Percentiles rank a stretch among this genome's conserved stretches.
These are phyloP conservation scores for Suillus placidus DNA, from an alignment of 768 basidiomycete genomes.

Conservation along the genomic window DNA sequence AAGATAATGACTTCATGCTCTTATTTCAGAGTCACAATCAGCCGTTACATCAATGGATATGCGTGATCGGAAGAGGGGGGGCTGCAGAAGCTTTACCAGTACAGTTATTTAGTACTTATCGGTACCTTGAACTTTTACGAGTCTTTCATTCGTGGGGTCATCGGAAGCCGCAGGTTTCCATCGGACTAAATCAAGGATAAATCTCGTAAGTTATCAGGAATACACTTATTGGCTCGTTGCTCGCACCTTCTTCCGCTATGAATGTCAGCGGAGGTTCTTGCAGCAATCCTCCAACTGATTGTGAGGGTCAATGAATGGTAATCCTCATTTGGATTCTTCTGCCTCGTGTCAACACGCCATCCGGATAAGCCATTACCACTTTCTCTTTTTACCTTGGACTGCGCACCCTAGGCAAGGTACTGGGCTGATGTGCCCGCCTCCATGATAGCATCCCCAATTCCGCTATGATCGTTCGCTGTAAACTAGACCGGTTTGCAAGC, in stretches of 20 bases:
- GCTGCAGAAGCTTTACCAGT: constrained; percentile 7
- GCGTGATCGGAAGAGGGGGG: not conserved
- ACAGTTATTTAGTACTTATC: constrained; percentile 1
- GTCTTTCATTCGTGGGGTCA: not conserved
- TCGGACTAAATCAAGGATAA: not conserved
- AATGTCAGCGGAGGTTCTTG: constrained; percentile 3
- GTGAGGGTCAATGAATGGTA: not conserved
- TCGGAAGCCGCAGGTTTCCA: not conserved
- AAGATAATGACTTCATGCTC: constrained; percentile 3
- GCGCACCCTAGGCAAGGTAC: not conserved
- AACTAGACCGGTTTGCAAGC: constrained; percentile 1
- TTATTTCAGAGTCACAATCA: constrained; percentile 5
- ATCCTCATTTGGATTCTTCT: not conserved
- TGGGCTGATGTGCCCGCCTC: constrained; percentile 1
- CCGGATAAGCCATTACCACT: constrained; percentile 1
- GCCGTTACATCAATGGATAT: not conserved
- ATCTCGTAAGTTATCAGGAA: constrained; percentile 1
- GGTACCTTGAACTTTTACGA: constrained; percentile 1
- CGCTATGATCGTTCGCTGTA: not conserved
- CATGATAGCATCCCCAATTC: not conserved
- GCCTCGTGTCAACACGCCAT: not conserved
- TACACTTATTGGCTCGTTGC: not conserved
- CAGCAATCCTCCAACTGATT: constrained; percentile 7
- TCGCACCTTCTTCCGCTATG: constrained; percentile 7
- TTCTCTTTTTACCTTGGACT: not conserved